These are phyloP conservation scores for Pleurotus citrinopileatus DNA, from an alignment of 768 basidiomycete genomes.

Conservation along the genomic window DNA sequence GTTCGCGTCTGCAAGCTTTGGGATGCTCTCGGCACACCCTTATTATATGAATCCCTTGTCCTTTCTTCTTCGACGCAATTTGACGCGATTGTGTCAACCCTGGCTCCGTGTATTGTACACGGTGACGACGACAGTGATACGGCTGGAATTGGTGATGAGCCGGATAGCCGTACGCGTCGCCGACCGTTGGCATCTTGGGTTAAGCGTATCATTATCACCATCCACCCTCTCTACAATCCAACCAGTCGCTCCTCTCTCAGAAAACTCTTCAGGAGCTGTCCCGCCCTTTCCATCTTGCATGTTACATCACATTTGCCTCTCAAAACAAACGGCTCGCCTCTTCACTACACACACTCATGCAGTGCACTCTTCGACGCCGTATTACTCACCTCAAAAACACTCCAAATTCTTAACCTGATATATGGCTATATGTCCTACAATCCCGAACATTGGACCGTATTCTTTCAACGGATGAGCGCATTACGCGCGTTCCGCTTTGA, in stretches of 20 bases:
- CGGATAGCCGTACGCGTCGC: too few species aligned
- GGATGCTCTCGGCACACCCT: not conserved
- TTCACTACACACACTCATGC: too few species aligned
- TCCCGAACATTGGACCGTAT: not conserved
- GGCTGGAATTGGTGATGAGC: too few species aligned
- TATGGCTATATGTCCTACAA: not conserved
- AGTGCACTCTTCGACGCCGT: too few species aligned
- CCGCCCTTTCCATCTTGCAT: not conserved
- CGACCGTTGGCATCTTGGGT: too few species aligned
- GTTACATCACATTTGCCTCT: too few species aligned
- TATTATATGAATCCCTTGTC: not conserved
- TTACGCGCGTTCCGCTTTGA: not conserved
- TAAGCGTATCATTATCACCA: not conserved
- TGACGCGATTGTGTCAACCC: not conserved
- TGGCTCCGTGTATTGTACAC: not conserved
- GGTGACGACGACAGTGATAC: too few species aligned
- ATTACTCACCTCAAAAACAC: too few species aligned
- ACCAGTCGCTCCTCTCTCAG: not conserved
- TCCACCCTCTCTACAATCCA: not conserved
- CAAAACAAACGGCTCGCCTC: too few species aligned
- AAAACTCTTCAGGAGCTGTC: not conserved
- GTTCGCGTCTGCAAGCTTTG: not conserved
- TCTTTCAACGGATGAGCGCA: not conserved
- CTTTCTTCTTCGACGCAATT: not conserved
- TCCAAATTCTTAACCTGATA: not conserved